Evolutionary conservation across 495 filamentous ascomycete genomes (phyloP).

Genomic region (Entonaema liquescens): DNA sequence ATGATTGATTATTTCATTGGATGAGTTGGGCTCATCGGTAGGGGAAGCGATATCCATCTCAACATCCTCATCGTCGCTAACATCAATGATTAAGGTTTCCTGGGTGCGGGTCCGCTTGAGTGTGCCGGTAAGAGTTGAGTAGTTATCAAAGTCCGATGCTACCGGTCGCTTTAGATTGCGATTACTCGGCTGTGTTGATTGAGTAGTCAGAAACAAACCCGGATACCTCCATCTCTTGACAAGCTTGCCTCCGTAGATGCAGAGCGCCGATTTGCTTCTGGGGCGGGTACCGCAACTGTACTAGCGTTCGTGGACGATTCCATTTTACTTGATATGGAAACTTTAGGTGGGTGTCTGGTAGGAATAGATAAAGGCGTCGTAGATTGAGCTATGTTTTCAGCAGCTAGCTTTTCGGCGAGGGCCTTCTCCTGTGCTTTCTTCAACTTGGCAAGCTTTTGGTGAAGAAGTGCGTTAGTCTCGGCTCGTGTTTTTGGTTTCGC

Average conservation of each 20-base stretch:
- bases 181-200: slow-evolving; percentile 19
- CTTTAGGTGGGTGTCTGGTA: background rate
- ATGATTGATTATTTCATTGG: slow-evolving; percentile 30
- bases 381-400: slow-evolving; percentile 15
- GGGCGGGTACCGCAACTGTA: background rate
- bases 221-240: slow-evolving; percentile 35
- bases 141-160: slow-evolving; percentile 80
- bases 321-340: background rate
- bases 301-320: slow-evolving; percentile 1
- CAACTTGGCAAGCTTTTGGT: slow-evolving; percentile 57
- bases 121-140: slow-evolving; percentile 53
- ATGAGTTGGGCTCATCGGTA: slow-evolving; percentile 45
- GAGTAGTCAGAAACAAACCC: slow-evolving; percentile 37
- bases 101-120: slow-evolving; percentile 67
- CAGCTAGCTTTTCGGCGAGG: slow-evolving; percentile 38
- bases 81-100: slow-evolving; percentile 75
- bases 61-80: slow-evolving; percentile 66
- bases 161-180: slow-evolving; percentile 78
- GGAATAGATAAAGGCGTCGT: background rate
- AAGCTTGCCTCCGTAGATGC: slow-evolving; percentile 21
- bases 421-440: slow-evolving; percentile 55
- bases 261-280: slow-evolving; percentile 18
- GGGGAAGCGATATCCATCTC: slow-evolving; percentile 62
- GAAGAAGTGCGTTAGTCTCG: slow-evolving; percentile 56
- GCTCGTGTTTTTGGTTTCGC: slow-evolving; percentile 49